Evolutionary conservation across 768 basidiomycete species (phyloP), one percentile per base, ranked within the genome.

Genomic region (Trametes elegans): DNA sequence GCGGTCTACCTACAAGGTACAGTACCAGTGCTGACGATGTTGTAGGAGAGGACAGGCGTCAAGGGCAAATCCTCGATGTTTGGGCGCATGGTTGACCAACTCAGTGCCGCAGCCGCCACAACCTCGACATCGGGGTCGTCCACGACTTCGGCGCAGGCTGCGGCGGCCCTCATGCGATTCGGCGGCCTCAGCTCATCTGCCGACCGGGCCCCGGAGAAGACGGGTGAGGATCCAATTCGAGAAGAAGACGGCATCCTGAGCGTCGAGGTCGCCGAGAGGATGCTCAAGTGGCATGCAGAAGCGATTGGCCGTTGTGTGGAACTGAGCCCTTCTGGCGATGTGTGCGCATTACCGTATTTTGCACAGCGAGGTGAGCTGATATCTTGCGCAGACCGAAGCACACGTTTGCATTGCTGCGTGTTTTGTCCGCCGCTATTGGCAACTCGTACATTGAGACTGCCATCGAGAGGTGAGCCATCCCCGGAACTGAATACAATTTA

Each of bases 261-360:
- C 41, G 72, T 97, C 3, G 82, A 85, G 35, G 74, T 84, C 9
- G 90, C 93, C 2, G 93, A 96, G 74, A 87, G 80, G 63, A 94
- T 98, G 85, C 74, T 98, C 14, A 91, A 85, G 69, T 98, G 96
- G 94, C 97, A 99, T 70, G 96, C 97, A 2, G 97, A 99, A 68
- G 92, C 94, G 5, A 86, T 97, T 26, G 96, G 97, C 4, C 76
- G 97, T 62, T 95, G 93, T 60, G 90, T 95, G 10, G 97, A 98
- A 70, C 74, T 99, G 42, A 94, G 86, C 65, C 71, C 85, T 10
- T 65, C 80, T 7, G 85, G 81, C 38, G 97, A 99, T 64, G 84
- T 95, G 93, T 97, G 65, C 73, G 91, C 77, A 31, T 5, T 5
- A 14, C 4, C 29, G 21, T 18, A 49, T 9, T n/a, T 43, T 52